Evolutionary conservation across 2,329 filamentous ascomycete species (phyloP), one percentile per base, ranked within the genome.

Genomic region (Tolypocladium tundrense): DNA sequence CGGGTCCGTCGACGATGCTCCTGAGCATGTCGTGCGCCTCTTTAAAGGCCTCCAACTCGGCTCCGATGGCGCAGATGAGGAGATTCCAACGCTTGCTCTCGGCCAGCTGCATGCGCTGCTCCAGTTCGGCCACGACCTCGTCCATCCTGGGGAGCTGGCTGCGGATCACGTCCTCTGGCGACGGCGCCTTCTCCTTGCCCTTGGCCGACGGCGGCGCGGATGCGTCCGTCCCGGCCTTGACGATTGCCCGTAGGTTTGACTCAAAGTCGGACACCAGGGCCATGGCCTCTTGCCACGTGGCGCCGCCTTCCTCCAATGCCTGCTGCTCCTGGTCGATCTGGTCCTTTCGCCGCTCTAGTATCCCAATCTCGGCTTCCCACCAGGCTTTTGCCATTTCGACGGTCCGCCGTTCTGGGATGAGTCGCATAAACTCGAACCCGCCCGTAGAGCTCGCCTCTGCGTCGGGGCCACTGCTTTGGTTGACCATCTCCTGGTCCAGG

Each of bases 21-120:
- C 65, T 60, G n/a, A 90, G 72, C 48, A 90, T 75, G 3, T 75
- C 70, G 63, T 80, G 78, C 1, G 85, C 85, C 64, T 86, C 81
- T 39, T 73, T 74, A 60, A 89, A 85, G 2, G 86, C 86, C 59
- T 87, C 85, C 1, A 88, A 67, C 68, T 90, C 89, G 0, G 89
- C 88, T 0, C 88, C 87, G 40, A 93, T 84, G 13, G 88, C 88
- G 55, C 84, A 88, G 5, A 91, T 85, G 21, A 93, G 76, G 19
- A 92, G 73, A 58, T 87, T 91, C 88, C 89, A 93, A 19, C 80
- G 78, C 58, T 81, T 81, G 1, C 77, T 73, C 60, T 88, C 82
- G 0, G 86, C 86, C 2, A 79, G 67, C 1, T 76, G 72, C 33
- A 85, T 65, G 24, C 79, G 77, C 19, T 76, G 71, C 56, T 85